These are phyloP conservation scores for Triticum monococcum DNA, from an alignment of 176 grass and related monocot species.

Conservation along the genomic window DNA sequence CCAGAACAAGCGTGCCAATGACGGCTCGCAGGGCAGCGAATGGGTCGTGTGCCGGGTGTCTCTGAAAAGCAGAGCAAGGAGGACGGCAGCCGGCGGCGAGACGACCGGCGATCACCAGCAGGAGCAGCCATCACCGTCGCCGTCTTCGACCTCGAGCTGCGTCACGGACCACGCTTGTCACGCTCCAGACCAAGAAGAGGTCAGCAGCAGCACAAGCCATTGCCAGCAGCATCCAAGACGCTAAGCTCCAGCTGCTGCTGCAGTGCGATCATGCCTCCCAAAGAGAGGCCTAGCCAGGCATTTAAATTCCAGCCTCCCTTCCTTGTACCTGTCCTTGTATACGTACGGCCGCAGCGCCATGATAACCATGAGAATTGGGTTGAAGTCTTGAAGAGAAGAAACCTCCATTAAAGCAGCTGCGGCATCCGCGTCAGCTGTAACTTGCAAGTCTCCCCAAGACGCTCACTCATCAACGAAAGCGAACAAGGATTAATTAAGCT, in stretches of 20 bases:
- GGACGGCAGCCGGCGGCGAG: not conserved
- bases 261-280: not conserved
- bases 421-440: conserved; percentile 21
- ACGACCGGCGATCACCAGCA: not conserved
- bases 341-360: not conserved
- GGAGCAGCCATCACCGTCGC: not conserved
- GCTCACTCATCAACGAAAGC: not conserved
- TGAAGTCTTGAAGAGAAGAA: not conserved
- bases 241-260: not conserved
- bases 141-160: conserved; percentile 45
- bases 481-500: conserved; percentile 7
- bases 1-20: not conserved
- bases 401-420: not conserved
- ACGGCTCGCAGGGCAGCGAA: conserved; percentile 36
- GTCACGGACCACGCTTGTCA: conserved; percentile 22
- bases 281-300: conserved; percentile 23
- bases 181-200: conserved; percentile 47
- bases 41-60: conserved; percentile 77
- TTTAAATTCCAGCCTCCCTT: not conserved
- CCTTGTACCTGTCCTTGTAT: conserved; percentile 24
- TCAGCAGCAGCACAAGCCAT: conserved; percentile 27
- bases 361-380: not conserved
- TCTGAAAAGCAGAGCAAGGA: conserved; percentile 40
- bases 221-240: not conserved
- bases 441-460: conserved; percentile 30